A percentile compares a stretch with the other conserved stretches of the same genome.
These are phyloP conservation scores for Suhomyces panamericanus DNA, from an alignment of 1,139 yeast species.

Conservation along the genomic window DNA sequence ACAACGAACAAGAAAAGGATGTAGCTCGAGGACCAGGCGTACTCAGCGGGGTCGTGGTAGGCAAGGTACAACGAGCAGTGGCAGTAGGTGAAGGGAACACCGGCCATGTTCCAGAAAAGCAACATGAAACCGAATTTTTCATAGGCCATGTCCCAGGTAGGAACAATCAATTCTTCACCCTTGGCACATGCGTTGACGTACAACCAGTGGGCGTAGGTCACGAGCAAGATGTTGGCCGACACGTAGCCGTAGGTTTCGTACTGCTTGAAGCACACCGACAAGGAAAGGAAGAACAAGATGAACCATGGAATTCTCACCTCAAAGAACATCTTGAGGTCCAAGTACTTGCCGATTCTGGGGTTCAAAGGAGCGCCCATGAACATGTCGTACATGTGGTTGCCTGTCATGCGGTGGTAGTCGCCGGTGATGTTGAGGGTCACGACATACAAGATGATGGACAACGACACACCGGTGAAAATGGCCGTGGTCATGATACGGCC, in stretches of 20 bases:
- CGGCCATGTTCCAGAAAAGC: constrained; percentile 97
- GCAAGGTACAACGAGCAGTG: constrained; percentile 84
- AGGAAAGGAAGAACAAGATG: constrained; percentile 74
- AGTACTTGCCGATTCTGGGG: constrained; percentile 86
- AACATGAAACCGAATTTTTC: constrained; percentile 98
- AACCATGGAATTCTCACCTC: constrained; percentile 98
- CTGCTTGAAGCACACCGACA: constrained; percentile 77
- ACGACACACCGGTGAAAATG: constrained; percentile 69
- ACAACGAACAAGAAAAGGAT: constrained; percentile 55
- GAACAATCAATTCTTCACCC: constrained; percentile 95
- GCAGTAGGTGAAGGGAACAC: constrained; percentile 97
- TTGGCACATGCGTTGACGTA: constrained; percentile 97
- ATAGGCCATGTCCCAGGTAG: constrained; percentile 99
- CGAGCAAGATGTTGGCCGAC: constrained; percentile 71
- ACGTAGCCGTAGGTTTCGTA: constrained; percentile 78
- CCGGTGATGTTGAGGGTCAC: constrained; percentile 66
- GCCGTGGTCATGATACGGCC: constrained; percentile 94
- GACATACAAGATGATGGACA: constrained; percentile 62
- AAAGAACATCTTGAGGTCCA: constrained; percentile 92
- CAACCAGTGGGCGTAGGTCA: constrained; percentile 84
- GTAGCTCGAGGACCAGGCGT: constrained; percentile 66
- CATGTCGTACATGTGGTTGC: constrained; percentile 83
- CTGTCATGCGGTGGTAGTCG: constrained; percentile 87
- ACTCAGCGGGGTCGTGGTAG: constrained; percentile 80
- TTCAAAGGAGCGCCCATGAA: constrained; percentile 98